Evolutionary conservation across 768 basidiomycete genomes (phyloP), one percentile per base, ranked within the genome.

Genomic region (Termitomyces sp.): DNA sequence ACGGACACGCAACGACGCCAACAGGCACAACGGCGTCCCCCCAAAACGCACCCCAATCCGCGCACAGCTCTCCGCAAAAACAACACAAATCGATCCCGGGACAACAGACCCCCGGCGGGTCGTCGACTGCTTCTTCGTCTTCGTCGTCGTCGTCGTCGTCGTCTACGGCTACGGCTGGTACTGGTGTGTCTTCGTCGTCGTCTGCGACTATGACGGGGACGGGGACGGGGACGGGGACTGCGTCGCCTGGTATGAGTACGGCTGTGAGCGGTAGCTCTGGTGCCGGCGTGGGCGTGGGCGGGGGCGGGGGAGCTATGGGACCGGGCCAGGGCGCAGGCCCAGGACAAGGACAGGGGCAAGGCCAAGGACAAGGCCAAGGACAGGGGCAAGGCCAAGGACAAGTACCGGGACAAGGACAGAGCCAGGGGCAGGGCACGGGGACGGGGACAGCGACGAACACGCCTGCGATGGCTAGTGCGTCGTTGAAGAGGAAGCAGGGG

Each of bases 11-110:
- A 3, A 42, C 13, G 41, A 4, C 36, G 15, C 36, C 13, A 4
- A 39, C 27, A 67, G 58, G 61, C 54, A 68, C 73, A 27, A 72
- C 75, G 64, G 73, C 67, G 62, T 84, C 82, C 30, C 82, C 81
- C 20, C 80, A 83, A 76, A 82, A 81, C 63, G 70, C 75, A 2
- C 68, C 81, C 1, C 69, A 76, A 41, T 81, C 84, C 55, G 79
- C 78, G 54, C 75, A 77, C 58, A 84, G 76, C 59, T 81, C 83
- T 27, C 83, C 82, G 13, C 79, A 78, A 70, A 89, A 89, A 72
- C 83, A 83, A 72, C 79, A 81, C 67, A 87, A 87, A 68, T 78
- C 79, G 51, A 79, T 82, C 61, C 80, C 78, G n/a, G n/a, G n/a
- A 45, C 72, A 69, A 50, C 58, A 60, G 47, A 60, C 63, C 48